Evolutionary conservation across 164 flowering plant species (phyloP).

Genomic region (Pachysandra terminalis): DNA sequence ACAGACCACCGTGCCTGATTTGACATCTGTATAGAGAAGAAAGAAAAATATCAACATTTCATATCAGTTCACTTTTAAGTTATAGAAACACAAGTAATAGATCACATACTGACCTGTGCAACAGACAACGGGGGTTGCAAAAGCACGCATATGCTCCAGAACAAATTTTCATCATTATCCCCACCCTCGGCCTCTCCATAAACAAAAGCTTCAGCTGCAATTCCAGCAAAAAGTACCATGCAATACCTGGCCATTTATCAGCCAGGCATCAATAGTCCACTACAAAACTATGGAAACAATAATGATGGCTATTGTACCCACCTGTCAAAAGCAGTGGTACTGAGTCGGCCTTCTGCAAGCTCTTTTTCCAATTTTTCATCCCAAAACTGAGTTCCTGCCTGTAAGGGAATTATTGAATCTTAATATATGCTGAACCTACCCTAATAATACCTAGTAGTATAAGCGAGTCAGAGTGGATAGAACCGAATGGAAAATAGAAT

Average conservation of each 20-base stretch:
- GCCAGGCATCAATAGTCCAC: constrained; percentile 5
- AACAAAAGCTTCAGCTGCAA: constrained; percentile 96
- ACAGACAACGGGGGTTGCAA: constrained; percentile 76
- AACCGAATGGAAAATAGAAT: background rate
- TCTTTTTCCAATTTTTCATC: constrained; percentile 83
- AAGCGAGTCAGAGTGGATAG: background rate
- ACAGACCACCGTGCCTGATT: constrained; percentile 98
- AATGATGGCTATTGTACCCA: constrained; percentile 14
- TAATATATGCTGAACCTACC: background rate
- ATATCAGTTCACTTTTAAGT: background rate
- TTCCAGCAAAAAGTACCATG: constrained; percentile 98
- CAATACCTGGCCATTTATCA: constrained; percentile 59
- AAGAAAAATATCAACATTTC: background rate
- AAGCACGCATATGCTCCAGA: constrained; percentile 70
- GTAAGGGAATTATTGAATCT: constrained; percentile 10
- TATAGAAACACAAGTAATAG: background rate
- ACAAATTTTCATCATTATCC: constrained; percentile 94
- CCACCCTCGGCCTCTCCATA: constrained; percentile 99
- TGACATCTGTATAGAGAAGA: constrained; percentile 58
- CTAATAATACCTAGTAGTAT: background rate
- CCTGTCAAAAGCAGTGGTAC: constrained; percentile 88
- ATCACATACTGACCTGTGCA: constrained; percentile 56
- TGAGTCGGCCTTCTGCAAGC: constrained; percentile 77
- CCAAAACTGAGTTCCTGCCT: constrained; percentile 99
- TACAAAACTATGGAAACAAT: background rate